A percentile compares a stretch with the other conserved stretches of the same genome.
These are phyloP conservation scores for Entomortierella lignicola DNA, from an alignment of 192 early-diverging fungal genomes.

Conservation along the genomic window DNA sequence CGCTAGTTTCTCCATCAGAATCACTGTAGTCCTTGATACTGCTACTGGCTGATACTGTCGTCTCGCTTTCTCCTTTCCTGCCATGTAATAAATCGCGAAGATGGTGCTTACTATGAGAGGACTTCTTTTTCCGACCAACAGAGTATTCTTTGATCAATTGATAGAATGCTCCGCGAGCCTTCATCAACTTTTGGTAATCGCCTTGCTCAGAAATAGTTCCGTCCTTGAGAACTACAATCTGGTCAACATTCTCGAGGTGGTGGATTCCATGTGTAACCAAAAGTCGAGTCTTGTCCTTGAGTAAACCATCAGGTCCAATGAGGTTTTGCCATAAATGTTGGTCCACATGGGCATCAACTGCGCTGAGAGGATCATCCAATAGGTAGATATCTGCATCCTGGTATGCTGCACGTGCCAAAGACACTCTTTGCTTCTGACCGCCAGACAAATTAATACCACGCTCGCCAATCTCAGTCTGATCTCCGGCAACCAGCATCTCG, in stretches of 20 bases:
- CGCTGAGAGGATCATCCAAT: constrained; percentile 89
- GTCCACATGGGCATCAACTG: constrained; percentile 63
- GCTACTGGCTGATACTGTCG: constrained; percentile 7
- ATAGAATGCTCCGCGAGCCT: constrained; percentile 63
- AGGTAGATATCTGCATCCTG: constrained; percentile 80
- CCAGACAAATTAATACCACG: constrained; percentile 66
- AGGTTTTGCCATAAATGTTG: constrained; percentile 47
- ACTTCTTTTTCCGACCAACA: constrained; percentile 55
- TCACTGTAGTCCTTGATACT: constrained; percentile 19
- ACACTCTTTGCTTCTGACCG: constrained; percentile 89
- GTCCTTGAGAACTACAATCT: constrained; percentile 74
- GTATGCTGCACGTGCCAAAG: constrained; percentile 85
- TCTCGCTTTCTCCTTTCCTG: not conserved
- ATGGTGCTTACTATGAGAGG: not conserved
- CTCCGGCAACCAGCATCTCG: constrained; percentile 37
- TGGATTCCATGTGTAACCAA: constrained; percentile 86
- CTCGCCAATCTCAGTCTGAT: constrained; percentile 58
- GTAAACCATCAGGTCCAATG: constrained; percentile 83
- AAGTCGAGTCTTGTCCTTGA: constrained; percentile 79
- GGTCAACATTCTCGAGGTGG: constrained; percentile 74
- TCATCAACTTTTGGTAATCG: constrained; percentile 71
- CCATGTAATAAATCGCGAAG: constrained; percentile 1
- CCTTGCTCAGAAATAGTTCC: constrained; percentile 77
- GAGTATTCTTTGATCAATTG: constrained; percentile 75
- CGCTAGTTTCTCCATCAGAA: constrained; percentile 8